Conservation (phyloP, 1,284 basidiomycete species). For the Cryptococcus depauperatus region DNA sequence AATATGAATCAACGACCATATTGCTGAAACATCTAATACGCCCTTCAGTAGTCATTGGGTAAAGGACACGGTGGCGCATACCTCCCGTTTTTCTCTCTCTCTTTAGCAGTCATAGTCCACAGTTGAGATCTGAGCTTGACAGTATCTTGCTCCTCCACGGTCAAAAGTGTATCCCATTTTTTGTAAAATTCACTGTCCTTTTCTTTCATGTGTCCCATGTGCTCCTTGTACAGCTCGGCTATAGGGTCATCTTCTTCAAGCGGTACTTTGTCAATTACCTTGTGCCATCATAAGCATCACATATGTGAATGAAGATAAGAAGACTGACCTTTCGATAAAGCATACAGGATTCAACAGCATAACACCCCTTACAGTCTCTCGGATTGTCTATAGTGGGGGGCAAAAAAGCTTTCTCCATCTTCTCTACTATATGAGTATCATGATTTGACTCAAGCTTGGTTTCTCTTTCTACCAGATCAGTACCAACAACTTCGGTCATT, state of each 20-base stretch:
- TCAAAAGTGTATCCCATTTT: slow-evolving; percentile 80
- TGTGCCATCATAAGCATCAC: slow-evolving; percentile 30
- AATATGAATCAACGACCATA: slow-evolving; percentile 59
- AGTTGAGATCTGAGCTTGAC: slow-evolving; percentile 77
- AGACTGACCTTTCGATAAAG: slow-evolving; percentile 71
- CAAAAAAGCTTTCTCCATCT: slow-evolving; percentile 53
- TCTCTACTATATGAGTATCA: slow-evolving; percentile 8
- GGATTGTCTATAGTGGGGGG: slow-evolving; percentile 82
- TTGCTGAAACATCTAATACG: slow-evolving; percentile 54
- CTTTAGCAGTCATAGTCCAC: slow-evolving; percentile 79
- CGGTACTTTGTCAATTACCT: slow-evolving; percentile 60
- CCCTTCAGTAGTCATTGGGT: background rate
- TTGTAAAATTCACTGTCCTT: slow-evolving; percentile 72
- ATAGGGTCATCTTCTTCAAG: slow-evolving; percentile 58
- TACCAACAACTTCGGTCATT: too few relatives aligned
- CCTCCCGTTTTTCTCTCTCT: slow-evolving; percentile 69
- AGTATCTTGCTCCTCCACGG: slow-evolving; percentile 81
- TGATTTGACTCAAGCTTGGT: background rate
- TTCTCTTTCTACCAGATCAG: background rate
- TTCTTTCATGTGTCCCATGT: slow-evolving; percentile 69
- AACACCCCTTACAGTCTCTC: slow-evolving; percentile 71
- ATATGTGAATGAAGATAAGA: background rate
- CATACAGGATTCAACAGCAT: slow-evolving; percentile 79
- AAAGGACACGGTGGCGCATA: slow-evolving; percentile 35
- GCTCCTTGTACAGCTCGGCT: slow-evolving; percentile 64